Conservation (phyloP, 2,329 filamentous ascomycete species). For the Claviceps sp. region DNA sequence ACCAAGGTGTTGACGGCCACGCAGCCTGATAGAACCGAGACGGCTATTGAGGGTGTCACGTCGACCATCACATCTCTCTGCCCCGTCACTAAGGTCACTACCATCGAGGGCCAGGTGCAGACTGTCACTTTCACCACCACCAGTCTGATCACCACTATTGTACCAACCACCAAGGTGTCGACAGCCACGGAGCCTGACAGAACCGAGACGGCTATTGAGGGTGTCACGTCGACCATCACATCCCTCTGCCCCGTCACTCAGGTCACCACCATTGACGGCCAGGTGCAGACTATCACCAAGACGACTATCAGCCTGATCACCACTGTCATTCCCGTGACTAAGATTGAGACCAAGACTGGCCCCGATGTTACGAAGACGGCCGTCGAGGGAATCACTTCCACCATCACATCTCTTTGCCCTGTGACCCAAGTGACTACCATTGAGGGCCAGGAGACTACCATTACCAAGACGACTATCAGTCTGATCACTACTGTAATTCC, state of each 20-base stretch:
- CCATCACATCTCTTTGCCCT: neutral
- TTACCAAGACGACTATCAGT: constrained; percentile 13
- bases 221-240: constrained; percentile 28
- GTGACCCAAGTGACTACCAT: neutral
- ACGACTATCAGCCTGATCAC: constrained; percentile 13
- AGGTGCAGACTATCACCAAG: constrained; percentile 10
- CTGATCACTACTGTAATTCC: constrained; percentile 17
- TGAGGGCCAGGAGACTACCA: constrained; percentile 8
- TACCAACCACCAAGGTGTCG: constrained; percentile 16
- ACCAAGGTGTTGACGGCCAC: constrained; percentile 18
- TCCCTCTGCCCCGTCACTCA: constrained; percentile 27
- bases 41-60: constrained; percentile 21
- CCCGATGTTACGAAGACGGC: neutral
- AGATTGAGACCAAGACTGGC: constrained; percentile 6
- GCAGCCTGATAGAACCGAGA: constrained; percentile 15
- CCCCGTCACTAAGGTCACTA: constrained; percentile 25
- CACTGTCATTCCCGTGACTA: constrained; percentile 15
- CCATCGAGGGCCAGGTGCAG: constrained; percentile 11
- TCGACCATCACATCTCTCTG: constrained; percentile 29
- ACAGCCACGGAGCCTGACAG: constrained; percentile 18
- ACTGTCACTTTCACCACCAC: constrained; percentile 13
- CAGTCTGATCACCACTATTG: constrained; percentile 14
- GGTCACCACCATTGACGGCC: constrained; percentile 17
- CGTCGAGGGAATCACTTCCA: neutral
- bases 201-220: constrained; percentile 20